Base-by-base conservation (phyloP, 495 filamentous ascomycete genomes). In the Trichocladium uniseriatum region DNA sequence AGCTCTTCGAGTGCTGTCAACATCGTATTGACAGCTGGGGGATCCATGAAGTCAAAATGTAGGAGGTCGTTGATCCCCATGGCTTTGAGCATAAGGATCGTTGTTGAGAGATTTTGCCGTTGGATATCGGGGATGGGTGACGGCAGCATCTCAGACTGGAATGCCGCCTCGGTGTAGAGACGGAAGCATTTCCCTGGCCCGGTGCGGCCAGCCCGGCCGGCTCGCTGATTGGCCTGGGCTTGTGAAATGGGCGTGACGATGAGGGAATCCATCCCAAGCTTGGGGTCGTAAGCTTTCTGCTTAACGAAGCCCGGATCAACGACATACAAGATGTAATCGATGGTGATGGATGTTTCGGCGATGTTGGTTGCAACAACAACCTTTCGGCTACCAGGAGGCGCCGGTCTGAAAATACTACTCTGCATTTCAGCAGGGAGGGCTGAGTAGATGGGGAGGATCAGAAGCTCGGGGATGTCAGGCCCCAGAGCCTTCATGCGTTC, bases 341-440 rank as follows among this genome's bases (percentile, higher is more conserved):
- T 96, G 0, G 92, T 99, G 56, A 99, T 91, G 13, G 87, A 94
- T 0, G 92, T 99, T 60, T 99, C 92, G 0, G 92, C 92, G 59
- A 99, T 99, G 55, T 99, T 99, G 15, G 92, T 99, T 2, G 92
- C 94, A 63, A 99, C 95, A 41, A 99, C 87, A 13, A 96, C 89
- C 67, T 99, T 99, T 44, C 92, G 76, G 38, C 80, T 84, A 29
- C 92, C 92, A 16, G 83, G 77, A 5, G 91, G 88, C 16, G 94
- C 86, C 14, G 90, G 89, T 19, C 97, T 91, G 62, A 99, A 99
- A 39, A 97, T 94, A 49, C 74, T 78, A 59, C 85, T 91, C 59
- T 96, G 92, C 76, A 95, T 89, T 68, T 99, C 92, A 57, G 80
- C 87, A 0, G 90, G 90, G 28, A 96, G 75, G 2, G 87, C 86